Base-by-base conservation (phyloP, 2,329 filamentous ascomycete species). In the Xylariales sp. region DNA sequence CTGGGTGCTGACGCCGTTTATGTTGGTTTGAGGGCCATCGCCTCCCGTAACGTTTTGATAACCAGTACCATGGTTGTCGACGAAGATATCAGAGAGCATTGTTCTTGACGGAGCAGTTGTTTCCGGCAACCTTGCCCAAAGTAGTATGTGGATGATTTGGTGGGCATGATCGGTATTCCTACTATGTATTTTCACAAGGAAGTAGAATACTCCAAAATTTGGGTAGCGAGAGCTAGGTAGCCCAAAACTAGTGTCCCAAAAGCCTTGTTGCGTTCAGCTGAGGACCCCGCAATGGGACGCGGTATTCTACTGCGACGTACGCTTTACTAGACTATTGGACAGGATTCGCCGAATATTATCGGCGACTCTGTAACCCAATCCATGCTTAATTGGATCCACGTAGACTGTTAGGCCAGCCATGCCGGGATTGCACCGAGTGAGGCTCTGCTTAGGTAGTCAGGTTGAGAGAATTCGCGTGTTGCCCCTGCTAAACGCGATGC, bases 31-130 rank as follows among this genome's bases (percentile, higher is more conserved):
- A 36, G 36, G 39, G 6, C 54, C 62, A n/a, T 10, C 1, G 10
- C 54, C 48, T 3, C 36, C 16, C 18, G 30, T 30, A 10, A 36
- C n/a, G 23, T 54, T 64, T 48, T 59, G 55, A n/a, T 28, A 18
- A 14, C 55, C 62, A 14, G 16, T 3, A 2, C 39, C 39, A n/a
- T 46, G 10, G n/a, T 59, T 58, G 30, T 16, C 2, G 30, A 59
- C 4, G 1, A 16, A 4, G 3, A n/a, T 32, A 8, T 53, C 39
- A 16, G 12, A 30, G n/a, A 10, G 6, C 39, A 48, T 59, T 6
- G 23, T 49, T 36, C 5, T 41, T 50, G 36, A 14, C 5, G 32
- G 14, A 23, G 54, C 32, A 32, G n/a, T 9, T 39, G 16, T 18
- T 18, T 10, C 16, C 12, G 23, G 18, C 9, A 6, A 8, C 4